phyloP scores from a whole-genome alignment of 305 asterid genomes.

The Galium porrigens region DNA sequence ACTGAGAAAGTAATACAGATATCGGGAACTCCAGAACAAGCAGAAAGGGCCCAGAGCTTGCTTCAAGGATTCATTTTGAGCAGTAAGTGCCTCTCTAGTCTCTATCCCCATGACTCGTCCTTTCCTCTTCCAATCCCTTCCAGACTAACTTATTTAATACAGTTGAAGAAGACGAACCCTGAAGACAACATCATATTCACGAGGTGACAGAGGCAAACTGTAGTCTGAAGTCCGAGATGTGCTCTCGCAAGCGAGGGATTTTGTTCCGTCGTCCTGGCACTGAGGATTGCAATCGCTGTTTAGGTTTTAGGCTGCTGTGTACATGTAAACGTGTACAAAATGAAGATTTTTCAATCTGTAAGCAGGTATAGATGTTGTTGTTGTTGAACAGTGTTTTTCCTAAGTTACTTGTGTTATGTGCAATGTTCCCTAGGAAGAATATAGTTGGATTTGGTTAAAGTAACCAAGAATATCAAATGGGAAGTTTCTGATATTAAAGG shows the following conservation, averaged over 20 bases:
- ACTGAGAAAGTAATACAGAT: slow-evolving; percentile 65
- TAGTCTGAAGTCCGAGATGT: slow-evolving; percentile 4
- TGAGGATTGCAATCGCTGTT: not conserved
- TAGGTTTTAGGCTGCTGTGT: not conserved
- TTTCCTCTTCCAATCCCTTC: not conserved
- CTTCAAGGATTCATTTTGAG: slow-evolving; percentile 91
- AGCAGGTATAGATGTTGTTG: not conserved
- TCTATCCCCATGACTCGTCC: not conserved
- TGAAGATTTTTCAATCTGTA: not conserved
- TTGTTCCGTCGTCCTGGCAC: slow-evolving; percentile 3
- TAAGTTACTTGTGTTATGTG: not conserved
- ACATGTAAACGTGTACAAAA: slow-evolving; percentile 5
- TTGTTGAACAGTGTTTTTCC: not conserved
- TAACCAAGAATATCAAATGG: not conserved
- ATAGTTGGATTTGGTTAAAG: not conserved
- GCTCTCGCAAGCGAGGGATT: slow-evolving; percentile 1
- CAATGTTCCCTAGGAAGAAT: not conserved
- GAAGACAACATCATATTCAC: not conserved
- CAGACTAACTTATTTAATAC: slow-evolving; percentile 8
- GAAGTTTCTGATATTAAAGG: not conserved
- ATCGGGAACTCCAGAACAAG: slow-evolving; percentile 85
- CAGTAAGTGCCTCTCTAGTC: slow-evolving; percentile 39
- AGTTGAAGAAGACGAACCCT: slow-evolving; percentile 27
- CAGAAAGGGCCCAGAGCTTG: slow-evolving; percentile 88
- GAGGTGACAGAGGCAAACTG: not conserved